Evolutionary conservation across 1,139 yeast genomes (phyloP), one percentile per base, ranked within the genome.

Genomic region (Pneumocystis carinii): DNA sequence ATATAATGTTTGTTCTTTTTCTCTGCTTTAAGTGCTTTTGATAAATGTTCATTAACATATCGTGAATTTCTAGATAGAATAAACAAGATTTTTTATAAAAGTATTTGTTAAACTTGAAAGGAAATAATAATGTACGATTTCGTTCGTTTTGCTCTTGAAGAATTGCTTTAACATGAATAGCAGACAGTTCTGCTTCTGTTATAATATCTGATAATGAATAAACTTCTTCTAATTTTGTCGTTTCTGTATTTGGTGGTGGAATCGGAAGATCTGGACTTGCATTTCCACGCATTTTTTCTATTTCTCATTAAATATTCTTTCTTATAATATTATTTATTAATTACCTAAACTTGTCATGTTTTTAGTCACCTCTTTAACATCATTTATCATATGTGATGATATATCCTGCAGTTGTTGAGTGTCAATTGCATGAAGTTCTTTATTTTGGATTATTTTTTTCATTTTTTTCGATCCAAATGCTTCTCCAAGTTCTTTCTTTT

Each of bases 401-500:
- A 85, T 78, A 68, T 81, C 87, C 65, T 82, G 86, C 68, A 90
- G 79, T 74, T 84, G 83, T 62, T 83, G 94, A 1, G 96, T 81
- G 73, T 92, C 97, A 72, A 92, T 85, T 71, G 86, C 81, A 75
- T 92, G 92, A 74, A 86, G 83, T 72, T 86, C 94, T 71, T 84
- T 75, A 72, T 86, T 90, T 62, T 82, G 78, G 72, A 94, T 87
- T 53, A 96, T 95, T 71, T 88, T 86, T 76, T 89, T 90, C 66
- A 97, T 97, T 76, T 85, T 90, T 76, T 88, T 89, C 66, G 98
- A 90, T 80, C 99, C 99, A 70, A 92, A 92, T 1, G 95, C 94
- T 75, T 89, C 92, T 72, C 98, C 98, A 71, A 92, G 80, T 2
- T 88, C 87, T 67, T 82, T 87, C 73, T 96, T 81, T 75, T 87